Base-by-base conservation (phyloP, 2,329 filamentous ascomycete species). In the Cercospora janseana region DNA sequence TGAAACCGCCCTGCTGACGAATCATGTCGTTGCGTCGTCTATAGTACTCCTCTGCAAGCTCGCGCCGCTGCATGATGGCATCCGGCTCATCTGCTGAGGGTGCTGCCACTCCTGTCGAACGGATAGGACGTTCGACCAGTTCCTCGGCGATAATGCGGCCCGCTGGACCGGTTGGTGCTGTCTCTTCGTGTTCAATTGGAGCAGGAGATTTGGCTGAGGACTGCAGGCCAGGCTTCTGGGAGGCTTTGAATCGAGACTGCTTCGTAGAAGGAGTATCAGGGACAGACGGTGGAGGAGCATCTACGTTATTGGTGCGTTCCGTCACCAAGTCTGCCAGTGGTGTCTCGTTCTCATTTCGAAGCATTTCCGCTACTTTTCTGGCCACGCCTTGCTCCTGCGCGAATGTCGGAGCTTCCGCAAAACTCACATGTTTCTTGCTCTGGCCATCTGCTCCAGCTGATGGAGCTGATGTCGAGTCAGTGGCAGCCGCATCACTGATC, bases 1-100 rank as follows among this genome's bases (percentile, higher is more conserved):
- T 72, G 67, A 95, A 95, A 3, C 90, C 90, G 44, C 90, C 90
- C 61, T 93, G 82, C 60, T 83, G 80, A 59, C 89, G 82, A 46
- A 96, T 90, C 70, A 94, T 84, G 62, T 80, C 81, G 66, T 91
- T 95, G 15, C 92, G 85, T 68, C 88, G 77, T 35, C 81, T 83
- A 67, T 95, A 86, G 68, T 95, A 95, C 64, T 94, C 87, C 28
- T 82, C 80, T 6, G 87, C 85, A 10, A 95, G 83, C 67, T 95
- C 86, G 55, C 87, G 83, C 46, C 86, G 79, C 43, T 92, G 75
- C 23, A 91, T 73, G 15, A 82, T 76, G 4, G 86, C 81, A 60
- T 95, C 72, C 31, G 72, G 66, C 6, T 70, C 68, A 15, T 70
- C 67, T 12, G 72, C 47, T 57, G 70, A 63, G n/a, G 69, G 68